A percentile compares a stretch with the other conserved stretches of the same genome.
Evolutionary conservation across 257 asterid species (phyloP).

Genomic region (Solanum tacnaense): DNA sequence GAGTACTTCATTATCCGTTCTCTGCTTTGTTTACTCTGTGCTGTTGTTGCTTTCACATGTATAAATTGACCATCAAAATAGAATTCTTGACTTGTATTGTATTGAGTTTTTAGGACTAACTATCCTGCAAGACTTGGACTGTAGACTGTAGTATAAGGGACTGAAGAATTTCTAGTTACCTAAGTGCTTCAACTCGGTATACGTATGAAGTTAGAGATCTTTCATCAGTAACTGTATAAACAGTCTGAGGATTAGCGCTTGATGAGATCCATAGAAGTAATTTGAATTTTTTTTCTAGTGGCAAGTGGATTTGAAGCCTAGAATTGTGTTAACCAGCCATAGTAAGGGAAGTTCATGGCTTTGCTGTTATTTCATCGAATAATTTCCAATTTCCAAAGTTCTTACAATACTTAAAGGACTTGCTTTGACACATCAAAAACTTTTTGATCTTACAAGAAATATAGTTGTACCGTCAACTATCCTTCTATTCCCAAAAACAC

Average conservation of each 20-base stretch:
- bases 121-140: not conserved
- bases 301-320: not conserved
- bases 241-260: not conserved
- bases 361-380: not conserved
- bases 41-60: not conserved
- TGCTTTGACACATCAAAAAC: not conserved
- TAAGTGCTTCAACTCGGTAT: not conserved
- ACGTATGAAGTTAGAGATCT: not conserved
- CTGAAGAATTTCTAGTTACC: not conserved
- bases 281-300: not conserved
- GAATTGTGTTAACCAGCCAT: not conserved
- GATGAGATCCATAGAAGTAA: not conserved
- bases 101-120: not conserved
- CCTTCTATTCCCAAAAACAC: not conserved
- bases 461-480: not conserved
- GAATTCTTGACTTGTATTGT: not conserved
- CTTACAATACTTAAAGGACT: not conserved
- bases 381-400: too few species aligned
- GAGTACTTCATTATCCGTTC: conserved; percentile 11
- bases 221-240: not conserved
- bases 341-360: not conserved
- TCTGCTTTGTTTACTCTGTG: not conserved
- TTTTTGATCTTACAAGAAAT: not conserved
- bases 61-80: not conserved
- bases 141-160: not conserved